Evolutionary conservation across 1,139 yeast genomes (phyloP).

Genomic region (Scheffersomyces illinoinensis): DNA sequence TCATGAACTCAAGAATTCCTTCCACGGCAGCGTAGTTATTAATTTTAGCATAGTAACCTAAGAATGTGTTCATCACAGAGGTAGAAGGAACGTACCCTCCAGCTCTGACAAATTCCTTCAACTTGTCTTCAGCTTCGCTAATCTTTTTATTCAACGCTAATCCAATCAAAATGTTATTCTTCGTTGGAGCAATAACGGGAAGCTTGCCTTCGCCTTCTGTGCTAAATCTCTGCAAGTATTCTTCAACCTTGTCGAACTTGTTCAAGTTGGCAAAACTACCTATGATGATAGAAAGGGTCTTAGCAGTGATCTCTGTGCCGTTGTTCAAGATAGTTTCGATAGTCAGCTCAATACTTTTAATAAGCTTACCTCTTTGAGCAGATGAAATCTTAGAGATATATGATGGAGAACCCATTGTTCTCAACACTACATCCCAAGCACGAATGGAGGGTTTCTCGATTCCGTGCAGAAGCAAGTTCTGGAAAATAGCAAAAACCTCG

Average conservation of each 20-base stretch:
- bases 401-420: conserved; percentile 37
- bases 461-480: conserved; percentile 30
- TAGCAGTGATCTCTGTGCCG: conserved; percentile 27
- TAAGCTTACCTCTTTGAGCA: conserved; percentile 13
- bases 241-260: conserved; percentile 33
- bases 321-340: conserved; percentile 28
- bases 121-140: conserved; percentile 35
- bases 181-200: conserved; percentile 30
- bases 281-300: conserved; percentile 31
- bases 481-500: conserved; percentile 36
- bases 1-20: conserved; percentile 41
- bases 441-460: conserved; percentile 24
- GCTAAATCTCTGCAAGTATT: conserved; percentile 22
- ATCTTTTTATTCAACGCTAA: conserved; percentile 29
- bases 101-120: conserved; percentile 27
- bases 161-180: conserved; percentile 41
- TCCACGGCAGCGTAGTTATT: conserved; percentile 40
- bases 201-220: conserved; percentile 17
- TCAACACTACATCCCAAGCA: conserved; percentile 40
- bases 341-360: conserved; percentile 27
- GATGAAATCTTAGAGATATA: conserved; percentile 13
- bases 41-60: conserved; percentile 30
- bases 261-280: conserved; percentile 40
- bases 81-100: conserved; percentile 33
- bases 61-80: conserved; percentile 37